Evolutionary conservation across 2,329 filamentous ascomycete genomes (phyloP).

Genomic region (Phialemoniopsis sp.): DNA sequence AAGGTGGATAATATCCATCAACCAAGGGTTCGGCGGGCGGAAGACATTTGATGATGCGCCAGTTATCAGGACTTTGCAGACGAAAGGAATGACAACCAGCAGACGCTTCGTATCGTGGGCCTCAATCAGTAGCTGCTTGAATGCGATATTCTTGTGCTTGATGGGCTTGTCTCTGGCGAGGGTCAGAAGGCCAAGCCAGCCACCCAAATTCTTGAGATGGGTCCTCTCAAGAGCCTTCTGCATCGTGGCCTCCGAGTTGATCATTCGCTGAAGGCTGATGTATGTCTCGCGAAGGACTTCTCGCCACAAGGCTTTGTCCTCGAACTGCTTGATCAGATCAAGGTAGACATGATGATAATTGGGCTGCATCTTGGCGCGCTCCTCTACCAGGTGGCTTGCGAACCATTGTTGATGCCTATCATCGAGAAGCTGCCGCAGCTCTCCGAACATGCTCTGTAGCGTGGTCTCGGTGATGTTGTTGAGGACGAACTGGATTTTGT

Average conservation of each 20-base stretch:
- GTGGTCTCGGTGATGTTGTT: constrained; percentile 96
- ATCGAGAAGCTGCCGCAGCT: constrained; percentile 74
- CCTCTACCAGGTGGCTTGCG: constrained; percentile 88
- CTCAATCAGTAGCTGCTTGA: constrained; percentile 92
- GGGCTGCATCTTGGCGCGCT: constrained; percentile 93
- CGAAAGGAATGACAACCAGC: constrained; percentile 91
- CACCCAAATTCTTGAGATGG: constrained; percentile 88
- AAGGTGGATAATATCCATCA: constrained; percentile 91
- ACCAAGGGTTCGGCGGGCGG: constrained; percentile 91
- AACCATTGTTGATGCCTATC: constrained; percentile 93
- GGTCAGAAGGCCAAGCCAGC: constrained; percentile 90
- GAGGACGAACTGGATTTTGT: constrained; percentile 90
- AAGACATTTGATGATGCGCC: constrained; percentile 84
- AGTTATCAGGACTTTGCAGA: constrained; percentile 90
- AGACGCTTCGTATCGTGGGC: constrained; percentile 90
- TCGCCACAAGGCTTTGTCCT: constrained; percentile 73
- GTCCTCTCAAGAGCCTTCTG: constrained; percentile 79
- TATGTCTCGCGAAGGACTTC: constrained; percentile 95
- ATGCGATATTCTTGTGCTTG: constrained; percentile 93
- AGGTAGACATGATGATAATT: constrained; percentile 95
- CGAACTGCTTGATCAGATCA: constrained; percentile 79
- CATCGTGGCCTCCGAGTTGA: constrained; percentile 86
- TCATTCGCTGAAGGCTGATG: constrained; percentile 75
- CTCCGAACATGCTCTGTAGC: constrained; percentile 75
- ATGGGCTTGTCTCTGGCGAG: constrained; percentile 93